phyloP scores from a whole-genome alignment of 345 rosid species.

The Citrus unshiu region DNA sequence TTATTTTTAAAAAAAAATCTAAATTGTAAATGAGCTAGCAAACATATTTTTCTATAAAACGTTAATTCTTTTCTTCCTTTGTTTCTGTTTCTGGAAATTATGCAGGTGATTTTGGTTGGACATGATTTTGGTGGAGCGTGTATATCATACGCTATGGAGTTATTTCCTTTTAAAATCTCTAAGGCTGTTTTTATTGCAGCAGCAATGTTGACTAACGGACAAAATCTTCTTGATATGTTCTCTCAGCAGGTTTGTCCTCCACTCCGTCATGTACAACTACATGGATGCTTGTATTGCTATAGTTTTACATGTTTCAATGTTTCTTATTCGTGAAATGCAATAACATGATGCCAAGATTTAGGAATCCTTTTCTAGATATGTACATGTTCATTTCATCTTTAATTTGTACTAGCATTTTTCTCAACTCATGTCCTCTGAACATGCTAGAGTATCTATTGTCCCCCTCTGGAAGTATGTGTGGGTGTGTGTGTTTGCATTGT shows the following conservation, averaged over 20 bases:
- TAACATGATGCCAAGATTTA: background rate
- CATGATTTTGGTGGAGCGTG: slow-evolving; percentile 98
- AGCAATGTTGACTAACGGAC: slow-evolving; percentile 69
- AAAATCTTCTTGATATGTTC: slow-evolving; percentile 75
- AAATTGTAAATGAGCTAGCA: background rate
- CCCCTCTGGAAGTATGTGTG: background rate
- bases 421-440: background rate
- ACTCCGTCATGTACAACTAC: background rate
- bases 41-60: background rate
- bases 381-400: background rate
- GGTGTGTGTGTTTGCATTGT: background rate
- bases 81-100: background rate
- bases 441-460: background rate
- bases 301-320: background rate
- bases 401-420: background rate
- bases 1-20: background rate
- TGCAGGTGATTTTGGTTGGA: slow-evolving; percentile 91
- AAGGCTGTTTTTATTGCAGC: slow-evolving; percentile 85
- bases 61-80: background rate
- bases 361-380: background rate
- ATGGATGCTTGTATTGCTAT: background rate
- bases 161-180: slow-evolving; percentile 64
- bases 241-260: slow-evolving; percentile 53
- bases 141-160: slow-evolving; percentile 79
- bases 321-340: background rate